Evolutionary conservation across 2,329 filamentous ascomycete genomes (phyloP).

Genomic region (Lomentospora prolificans): DNA sequence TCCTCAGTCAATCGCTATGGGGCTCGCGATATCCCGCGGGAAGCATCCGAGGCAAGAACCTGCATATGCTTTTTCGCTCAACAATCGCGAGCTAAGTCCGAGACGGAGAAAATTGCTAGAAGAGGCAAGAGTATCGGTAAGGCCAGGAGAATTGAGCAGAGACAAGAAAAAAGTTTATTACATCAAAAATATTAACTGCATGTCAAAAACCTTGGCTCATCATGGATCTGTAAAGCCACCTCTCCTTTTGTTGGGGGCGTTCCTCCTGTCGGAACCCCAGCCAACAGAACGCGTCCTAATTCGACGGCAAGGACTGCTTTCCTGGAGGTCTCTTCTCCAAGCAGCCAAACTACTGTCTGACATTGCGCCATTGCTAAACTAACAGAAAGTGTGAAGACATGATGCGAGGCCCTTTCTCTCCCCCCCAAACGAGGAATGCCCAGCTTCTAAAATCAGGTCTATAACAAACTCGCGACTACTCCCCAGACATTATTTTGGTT

Average conservation of each 20-base stretch:
- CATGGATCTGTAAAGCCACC: not conserved
- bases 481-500: not conserved
- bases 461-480: not conserved
- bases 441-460: not conserved
- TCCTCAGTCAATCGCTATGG: too few species aligned
- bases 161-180: not conserved
- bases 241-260: not conserved
- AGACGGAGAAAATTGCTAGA: not conserved
- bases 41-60: too few species aligned
- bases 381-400: not conserved
- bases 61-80: not conserved
- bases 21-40: too few species aligned
- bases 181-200: constrained; percentile 4
- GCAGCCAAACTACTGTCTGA: not conserved
- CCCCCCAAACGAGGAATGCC: not conserved
- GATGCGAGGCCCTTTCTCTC: not conserved
- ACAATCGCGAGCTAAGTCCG: not conserved
- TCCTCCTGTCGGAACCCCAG: not conserved
- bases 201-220: not conserved
- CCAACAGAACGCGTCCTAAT: not conserved
- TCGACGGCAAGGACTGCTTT: not conserved
- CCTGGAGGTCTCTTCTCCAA: not conserved
- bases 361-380: not conserved
- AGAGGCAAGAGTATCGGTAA: not conserved
- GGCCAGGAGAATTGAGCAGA: not conserved